A percentile compares a stretch with the other conserved stretches of the same genome.
Evolutionary conservation across 352 stramenopile species (phyloP).

Genomic region (Phytophthora pinifolia): DNA sequence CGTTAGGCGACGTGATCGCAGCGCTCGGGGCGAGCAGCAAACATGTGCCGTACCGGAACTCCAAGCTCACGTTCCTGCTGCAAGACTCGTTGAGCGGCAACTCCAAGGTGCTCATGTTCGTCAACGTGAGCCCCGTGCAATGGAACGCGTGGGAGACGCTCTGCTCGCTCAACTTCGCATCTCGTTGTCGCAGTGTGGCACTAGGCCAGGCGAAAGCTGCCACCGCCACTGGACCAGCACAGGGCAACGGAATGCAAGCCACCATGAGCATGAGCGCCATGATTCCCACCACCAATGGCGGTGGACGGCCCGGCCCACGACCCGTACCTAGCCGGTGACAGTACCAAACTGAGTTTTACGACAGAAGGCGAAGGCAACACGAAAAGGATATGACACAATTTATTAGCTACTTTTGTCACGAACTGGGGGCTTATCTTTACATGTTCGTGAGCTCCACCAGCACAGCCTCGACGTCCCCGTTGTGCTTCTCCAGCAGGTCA

Average conservation of each 20-base stretch:
- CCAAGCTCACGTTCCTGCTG: constrained; percentile 92
- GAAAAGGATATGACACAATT: constrained; percentile 21
- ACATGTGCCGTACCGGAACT: constrained; percentile 96
- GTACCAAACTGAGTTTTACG: neutral
- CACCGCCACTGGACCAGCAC: constrained; percentile 11
- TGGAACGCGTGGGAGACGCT: constrained; percentile 89
- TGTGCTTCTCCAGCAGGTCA: constrained; percentile 51
- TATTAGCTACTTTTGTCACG: constrained; percentile 24
- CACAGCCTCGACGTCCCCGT: constrained; percentile 56
- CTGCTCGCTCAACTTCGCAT: constrained; percentile 92
- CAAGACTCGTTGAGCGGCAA: constrained; percentile 82
- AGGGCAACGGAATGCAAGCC: constrained; percentile 32
- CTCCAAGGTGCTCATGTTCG: constrained; percentile 87
- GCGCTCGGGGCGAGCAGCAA: constrained; percentile 84
- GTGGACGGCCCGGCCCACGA: constrained; percentile 9
- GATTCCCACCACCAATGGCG: constrained; percentile 23
- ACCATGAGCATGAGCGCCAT: constrained; percentile 40
- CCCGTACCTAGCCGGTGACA: constrained; percentile 25
- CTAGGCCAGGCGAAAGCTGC: constrained; percentile 80
- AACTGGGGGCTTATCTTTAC: constrained; percentile 30
- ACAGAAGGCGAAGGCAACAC: too few relatives aligned
- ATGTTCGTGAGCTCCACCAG: constrained; percentile 64
- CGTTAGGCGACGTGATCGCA: constrained; percentile 95
- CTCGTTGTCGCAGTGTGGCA: constrained; percentile 84
- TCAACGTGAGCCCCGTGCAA: constrained; percentile 87